A percentile compares a stretch with the other conserved stretches of the same genome.
phyloP scores from a whole-genome alignment of 768 basidiomycete species.

The Rhodotorula babjevae region DNA sequence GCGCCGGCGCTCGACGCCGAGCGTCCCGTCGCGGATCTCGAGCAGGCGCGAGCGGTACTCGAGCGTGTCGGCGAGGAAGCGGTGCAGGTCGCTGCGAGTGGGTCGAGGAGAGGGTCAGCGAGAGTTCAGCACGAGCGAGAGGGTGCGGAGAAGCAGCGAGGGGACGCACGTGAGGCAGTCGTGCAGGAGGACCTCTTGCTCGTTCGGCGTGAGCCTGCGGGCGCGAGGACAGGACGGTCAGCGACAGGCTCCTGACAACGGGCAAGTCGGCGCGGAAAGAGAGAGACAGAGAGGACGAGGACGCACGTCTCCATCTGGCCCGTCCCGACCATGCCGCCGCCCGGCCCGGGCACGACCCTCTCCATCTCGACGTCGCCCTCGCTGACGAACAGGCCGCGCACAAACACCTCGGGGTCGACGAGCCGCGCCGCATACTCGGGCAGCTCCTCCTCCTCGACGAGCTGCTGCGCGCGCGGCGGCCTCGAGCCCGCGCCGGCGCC shows the following conservation, averaged over 20 bases:
- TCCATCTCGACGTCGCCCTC: conserved; percentile 31
- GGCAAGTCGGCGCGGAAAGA: too few relatives aligned
- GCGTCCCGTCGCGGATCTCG: conserved; percentile 42
- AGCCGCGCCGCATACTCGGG: conserved; percentile 31
- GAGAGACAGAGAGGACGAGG: too few relatives aligned
- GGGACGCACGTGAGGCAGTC: conserved; percentile 37
- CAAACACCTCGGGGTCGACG: conserved; percentile 35
- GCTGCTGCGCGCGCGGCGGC: not conserved
- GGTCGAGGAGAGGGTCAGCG: too few relatives aligned
- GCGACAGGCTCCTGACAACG: not conserved
- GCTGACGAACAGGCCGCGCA: conserved; percentile 25
- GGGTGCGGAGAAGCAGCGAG: too few relatives aligned
- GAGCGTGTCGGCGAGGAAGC: conserved; percentile 42
- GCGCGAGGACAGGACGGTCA: too few relatives aligned
- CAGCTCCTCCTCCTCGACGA: conserved; percentile 18
- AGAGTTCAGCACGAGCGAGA: not conserved
- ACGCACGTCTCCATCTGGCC: conserved; percentile 5
- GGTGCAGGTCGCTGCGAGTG: conserved; percentile 37
- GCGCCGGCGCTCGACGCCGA: conserved; percentile 42
- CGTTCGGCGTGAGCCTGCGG: conserved; percentile 30
- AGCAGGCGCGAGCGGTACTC: conserved; percentile 41
- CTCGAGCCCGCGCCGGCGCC: too few relatives aligned
- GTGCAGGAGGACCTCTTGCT: conserved; percentile 41
- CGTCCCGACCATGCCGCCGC: not conserved
- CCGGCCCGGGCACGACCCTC: not conserved